phyloP scores from a whole-genome alignment of 106 monocot species.

The Agapanthus africanus region DNA sequence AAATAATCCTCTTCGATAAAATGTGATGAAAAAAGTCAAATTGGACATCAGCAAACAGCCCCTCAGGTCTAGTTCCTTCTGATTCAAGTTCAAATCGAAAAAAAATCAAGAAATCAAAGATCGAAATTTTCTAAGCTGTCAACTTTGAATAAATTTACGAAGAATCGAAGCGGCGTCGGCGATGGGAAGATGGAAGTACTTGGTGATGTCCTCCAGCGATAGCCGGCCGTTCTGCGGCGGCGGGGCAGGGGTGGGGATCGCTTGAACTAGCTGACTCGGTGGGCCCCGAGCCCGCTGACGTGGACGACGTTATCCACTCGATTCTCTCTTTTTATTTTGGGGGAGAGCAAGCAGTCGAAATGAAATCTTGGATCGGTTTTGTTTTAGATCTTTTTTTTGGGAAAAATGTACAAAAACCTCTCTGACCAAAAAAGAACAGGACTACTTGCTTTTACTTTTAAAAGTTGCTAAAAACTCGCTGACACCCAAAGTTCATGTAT shows the following conservation, averaged over 20 bases:
- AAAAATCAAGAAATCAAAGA: not conserved
- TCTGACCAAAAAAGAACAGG: too few species aligned
- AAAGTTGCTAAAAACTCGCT: too few species aligned
- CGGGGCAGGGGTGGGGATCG: constrained; percentile 9
- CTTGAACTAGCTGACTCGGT: constrained; percentile 2
- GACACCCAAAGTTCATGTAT: too few species aligned
- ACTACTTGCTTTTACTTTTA: too few species aligned
- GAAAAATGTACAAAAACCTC: too few species aligned
- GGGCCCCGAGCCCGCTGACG: not conserved
- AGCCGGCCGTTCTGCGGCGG: constrained; percentile 16
- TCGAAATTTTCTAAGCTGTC: not conserved
- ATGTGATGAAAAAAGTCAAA: too few species aligned
- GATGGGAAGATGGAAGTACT: constrained; percentile 69
- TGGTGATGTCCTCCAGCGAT: constrained; percentile 61
- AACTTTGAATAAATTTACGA: constrained; percentile 19
- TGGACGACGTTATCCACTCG: constrained; percentile 6
- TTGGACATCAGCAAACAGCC: too few species aligned
- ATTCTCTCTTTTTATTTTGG: too few species aligned
- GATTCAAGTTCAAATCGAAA: constrained; percentile 1
- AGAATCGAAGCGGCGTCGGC: constrained; percentile 70
- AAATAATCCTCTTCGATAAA: not conserved
- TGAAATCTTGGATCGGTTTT: too few species aligned
- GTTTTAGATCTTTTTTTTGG: too few species aligned
- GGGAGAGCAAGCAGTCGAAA: too few species aligned
- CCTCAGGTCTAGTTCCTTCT: too few species aligned